phyloP scores from a whole-genome alignment of 176 grass and related monocot species.

The Musa troglodytarum region DNA sequence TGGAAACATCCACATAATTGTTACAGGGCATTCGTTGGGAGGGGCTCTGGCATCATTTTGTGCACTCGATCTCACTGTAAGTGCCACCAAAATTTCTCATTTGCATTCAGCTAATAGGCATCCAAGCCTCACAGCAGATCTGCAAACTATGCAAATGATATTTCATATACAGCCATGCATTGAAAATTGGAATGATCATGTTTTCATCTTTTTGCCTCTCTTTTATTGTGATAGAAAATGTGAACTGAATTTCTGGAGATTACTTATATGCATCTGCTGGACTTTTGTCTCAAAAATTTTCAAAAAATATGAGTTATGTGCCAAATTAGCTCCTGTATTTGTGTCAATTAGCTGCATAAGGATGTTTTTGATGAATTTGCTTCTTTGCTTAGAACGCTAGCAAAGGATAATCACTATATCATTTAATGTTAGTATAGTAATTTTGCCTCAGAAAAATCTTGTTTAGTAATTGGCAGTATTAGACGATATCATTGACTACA shows the following conservation, averaged over 20 bases:
- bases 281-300: no score
- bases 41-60: constrained; percentile 96
- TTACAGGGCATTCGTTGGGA: constrained; percentile 91
- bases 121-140: neutral
- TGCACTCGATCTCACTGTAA: constrained; percentile 89
- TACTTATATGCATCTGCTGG: neutral
- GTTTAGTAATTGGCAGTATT: no score
- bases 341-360: no score
- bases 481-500: no score
- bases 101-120: neutral
- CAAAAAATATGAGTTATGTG: no score
- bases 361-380: no score
- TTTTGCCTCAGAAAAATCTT: no score
- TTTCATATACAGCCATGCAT: neutral
- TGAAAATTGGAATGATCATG: neutral
- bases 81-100: constrained; percentile 9
- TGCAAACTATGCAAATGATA: neutral
- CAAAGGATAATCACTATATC: no score
- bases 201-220: neutral
- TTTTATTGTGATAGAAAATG: neutral
- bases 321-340: no score
- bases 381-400: no score
- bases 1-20: constrained; percentile 62
- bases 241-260: neutral
- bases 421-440: no score